phyloP scores from a whole-genome alignment of 441 rosid genomes.

The Erodium moschatum region DNA sequence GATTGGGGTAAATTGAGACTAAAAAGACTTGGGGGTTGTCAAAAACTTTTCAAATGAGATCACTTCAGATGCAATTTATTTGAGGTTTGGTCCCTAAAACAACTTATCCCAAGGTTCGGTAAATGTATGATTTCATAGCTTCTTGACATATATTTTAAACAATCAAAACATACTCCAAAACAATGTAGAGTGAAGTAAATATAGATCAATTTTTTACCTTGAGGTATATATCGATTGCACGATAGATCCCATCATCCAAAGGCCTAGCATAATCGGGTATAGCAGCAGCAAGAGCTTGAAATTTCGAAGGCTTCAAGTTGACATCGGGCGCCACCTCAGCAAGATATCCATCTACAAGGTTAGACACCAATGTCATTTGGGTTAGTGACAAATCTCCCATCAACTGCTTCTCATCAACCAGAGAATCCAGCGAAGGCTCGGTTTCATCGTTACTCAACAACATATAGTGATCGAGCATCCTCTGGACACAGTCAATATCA shows the following conservation, averaged over 20 bases:
- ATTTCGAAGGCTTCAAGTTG: conserved; percentile 63
- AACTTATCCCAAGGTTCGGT: not conserved
- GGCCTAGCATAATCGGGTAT: conserved; percentile 77
- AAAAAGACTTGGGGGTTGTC: too few species aligned
- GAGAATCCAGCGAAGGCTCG: conserved; percentile 23
- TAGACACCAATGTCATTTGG: conserved; percentile 61
- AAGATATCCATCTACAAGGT: conserved; percentile 45
- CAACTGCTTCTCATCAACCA: conserved; percentile 41
- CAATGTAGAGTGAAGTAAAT: not conserved
- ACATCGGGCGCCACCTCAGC: conserved; percentile 81
- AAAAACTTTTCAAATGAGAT: not conserved
- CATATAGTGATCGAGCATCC: conserved; percentile 81
- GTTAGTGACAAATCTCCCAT: conserved; percentile 38
- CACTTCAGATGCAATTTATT: not conserved
- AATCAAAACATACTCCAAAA: not conserved
- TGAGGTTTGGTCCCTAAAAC: not conserved
- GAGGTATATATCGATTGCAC: conserved; percentile 73
- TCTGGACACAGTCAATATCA: conserved; percentile 68
- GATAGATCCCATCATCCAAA: conserved; percentile 81
- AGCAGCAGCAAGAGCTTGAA: conserved; percentile 59
- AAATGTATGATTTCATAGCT: too few species aligned
- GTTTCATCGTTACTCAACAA: conserved; percentile 29
- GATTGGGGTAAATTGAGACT: too few species aligned
- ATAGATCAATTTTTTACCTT: conserved; percentile 40
- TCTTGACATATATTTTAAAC: not conserved